Base-by-base conservation (phyloP, 108 stramenopile species). In the Cylindrotheca closterium region DNA sequence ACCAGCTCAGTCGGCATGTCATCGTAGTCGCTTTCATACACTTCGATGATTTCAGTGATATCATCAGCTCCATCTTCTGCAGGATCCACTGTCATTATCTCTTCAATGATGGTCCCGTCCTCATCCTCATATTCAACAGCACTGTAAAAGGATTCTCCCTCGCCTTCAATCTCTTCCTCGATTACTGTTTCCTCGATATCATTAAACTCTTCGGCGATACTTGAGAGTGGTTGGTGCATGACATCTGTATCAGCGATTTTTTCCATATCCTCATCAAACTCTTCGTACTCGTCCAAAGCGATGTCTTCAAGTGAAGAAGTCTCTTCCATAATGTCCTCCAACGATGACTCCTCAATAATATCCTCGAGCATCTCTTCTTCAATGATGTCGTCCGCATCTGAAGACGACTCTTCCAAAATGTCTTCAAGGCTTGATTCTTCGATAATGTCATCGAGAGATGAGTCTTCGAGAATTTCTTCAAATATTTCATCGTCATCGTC, bases 141-240 rank as follows among this genome's bases (percentile, higher is more conserved):
- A 12, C 8, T 45, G 42, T 8, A 45, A 45, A 45, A 8, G 15
- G 8, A 45, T 26, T 18, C 18, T 1, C 26, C 51, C 23, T 52
- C 51, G 26, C 26, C 51, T 22, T 1, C 51, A 52, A 52, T 18
- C 24, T n/a, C n/a, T n/a, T n/a, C n/a, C n/a, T 57, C 55, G 17
- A 31, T 27, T 2, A 32, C 18, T 30, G 28, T 10, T n/a, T 51
- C 51, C 5, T 51, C 22, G 51, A 5, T n/a, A 51, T 22, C 28
- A 12, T 27, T 31, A 15, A 42, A 42, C 37, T 42, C 37, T 42
- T 42, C 37, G 15, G 15, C 10, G 15, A 42, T n/a, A n/a, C n/a
- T n/a, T n/a, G n/a, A n/a, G n/a, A n/a, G n/a, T n/a, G n/a, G n/a
- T n/a, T n/a, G n/a, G n/a, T n/a, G n/a, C n/a, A n/a, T 15, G 10